These are phyloP conservation scores for Ochromonas danica DNA, from an alignment of 108 stramenopile genomes.

Conservation along the genomic window DNA sequence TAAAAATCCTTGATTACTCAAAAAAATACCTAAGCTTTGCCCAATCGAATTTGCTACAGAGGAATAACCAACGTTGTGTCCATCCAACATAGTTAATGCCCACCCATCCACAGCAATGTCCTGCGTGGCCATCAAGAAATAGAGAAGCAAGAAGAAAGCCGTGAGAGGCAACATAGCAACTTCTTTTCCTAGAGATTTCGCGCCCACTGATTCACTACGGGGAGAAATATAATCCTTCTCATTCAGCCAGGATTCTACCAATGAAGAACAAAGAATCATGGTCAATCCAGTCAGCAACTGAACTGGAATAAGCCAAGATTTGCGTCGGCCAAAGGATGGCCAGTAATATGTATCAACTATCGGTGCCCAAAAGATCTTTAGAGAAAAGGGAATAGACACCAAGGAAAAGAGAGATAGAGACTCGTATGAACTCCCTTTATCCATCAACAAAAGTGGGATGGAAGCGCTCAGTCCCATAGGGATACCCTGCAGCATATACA, in stretches of 20 bases:
- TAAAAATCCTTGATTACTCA: slow-evolving; percentile 90
- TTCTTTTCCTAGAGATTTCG: neutral
- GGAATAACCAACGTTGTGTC: slow-evolving; percentile 85
- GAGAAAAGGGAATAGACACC: slow-evolving; percentile 90
- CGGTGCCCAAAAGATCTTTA: slow-evolving; percentile 97
- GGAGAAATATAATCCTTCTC: no score
- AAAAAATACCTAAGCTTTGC: slow-evolving; percentile 92
- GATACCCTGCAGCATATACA: slow-evolving; percentile 98
- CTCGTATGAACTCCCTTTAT: slow-evolving; percentile 82
- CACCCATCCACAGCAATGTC: slow-evolving; percentile 99
- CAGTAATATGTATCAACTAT: slow-evolving; percentile 92
- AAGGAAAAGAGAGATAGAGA: slow-evolving; percentile 92
- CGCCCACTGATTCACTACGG: no score
- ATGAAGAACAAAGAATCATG: slow-evolving; percentile 47
- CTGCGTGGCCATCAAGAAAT: slow-evolving; percentile 98
- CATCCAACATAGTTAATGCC: slow-evolving; percentile 96
- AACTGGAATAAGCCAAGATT: slow-evolving; percentile 94
- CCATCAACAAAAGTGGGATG: slow-evolving; percentile 93
- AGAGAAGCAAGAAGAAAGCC: slow-evolving; percentile 84
- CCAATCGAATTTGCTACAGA: slow-evolving; percentile 93
- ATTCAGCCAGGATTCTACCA: slow-evolving; percentile 50
- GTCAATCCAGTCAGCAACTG: slow-evolving; percentile 80
- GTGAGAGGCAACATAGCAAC: slow-evolving; percentile 60
- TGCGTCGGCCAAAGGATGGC: slow-evolving; percentile 80
- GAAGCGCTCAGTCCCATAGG: slow-evolving; percentile 94